phyloP scores from a whole-genome alignment of 2,329 filamentous ascomycete genomes.

The Aspergillus texensis region DNA sequence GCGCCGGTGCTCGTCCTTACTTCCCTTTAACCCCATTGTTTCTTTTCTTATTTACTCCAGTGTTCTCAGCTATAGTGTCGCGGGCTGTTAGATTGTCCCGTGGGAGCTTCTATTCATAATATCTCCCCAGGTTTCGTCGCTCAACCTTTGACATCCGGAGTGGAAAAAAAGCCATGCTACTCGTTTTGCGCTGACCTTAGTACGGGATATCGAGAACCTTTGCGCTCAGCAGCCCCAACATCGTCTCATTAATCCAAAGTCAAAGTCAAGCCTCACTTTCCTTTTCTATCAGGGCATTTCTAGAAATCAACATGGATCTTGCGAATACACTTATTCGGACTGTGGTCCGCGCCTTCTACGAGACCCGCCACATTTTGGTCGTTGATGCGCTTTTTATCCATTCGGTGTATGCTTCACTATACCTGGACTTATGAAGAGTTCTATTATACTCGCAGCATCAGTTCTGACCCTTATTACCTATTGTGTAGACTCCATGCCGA shows the following conservation, averaged over 20 bases:
- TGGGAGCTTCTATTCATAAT: background rate
- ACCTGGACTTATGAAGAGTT: background rate
- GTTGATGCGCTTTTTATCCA: constrained; percentile 78
- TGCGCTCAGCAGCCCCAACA: background rate
- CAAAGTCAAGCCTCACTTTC: background rate
- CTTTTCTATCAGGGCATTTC: background rate
- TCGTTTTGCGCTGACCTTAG: background rate
- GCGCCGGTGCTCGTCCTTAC: background rate
- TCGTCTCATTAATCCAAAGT: background rate
- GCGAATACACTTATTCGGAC: constrained; percentile 82
- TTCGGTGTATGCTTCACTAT: constrained; percentile 56
- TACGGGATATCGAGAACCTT: background rate
- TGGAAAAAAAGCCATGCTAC: background rate
- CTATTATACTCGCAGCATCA: background rate
- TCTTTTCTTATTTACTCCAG: background rate
- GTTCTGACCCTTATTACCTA: background rate
- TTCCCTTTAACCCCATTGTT: background rate
- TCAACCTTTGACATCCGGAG: background rate
- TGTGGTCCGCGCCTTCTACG: constrained; percentile 82
- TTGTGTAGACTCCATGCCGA: constrained; percentile 71
- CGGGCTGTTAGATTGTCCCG: background rate
- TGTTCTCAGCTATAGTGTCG: background rate
- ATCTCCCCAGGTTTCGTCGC: background rate
- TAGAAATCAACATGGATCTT: constrained; percentile 57
- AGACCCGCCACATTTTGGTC: constrained; percentile 79